Evolutionary conservation across 768 basidiomycete genomes (phyloP).

Genomic region (Amanita pseudoporphyria): DNA sequence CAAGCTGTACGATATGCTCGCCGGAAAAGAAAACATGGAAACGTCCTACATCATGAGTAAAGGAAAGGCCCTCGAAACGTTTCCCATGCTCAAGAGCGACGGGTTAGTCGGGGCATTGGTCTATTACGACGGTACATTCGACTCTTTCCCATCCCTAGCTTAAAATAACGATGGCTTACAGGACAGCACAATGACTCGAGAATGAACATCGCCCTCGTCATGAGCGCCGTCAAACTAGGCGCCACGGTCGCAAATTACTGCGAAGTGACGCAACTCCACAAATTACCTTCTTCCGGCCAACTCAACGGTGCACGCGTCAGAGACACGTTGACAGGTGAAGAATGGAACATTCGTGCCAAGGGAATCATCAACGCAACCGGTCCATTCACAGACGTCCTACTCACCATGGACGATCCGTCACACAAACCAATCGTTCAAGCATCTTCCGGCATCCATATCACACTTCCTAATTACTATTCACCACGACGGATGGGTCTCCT

Average conservation of each 20-base stretch:
- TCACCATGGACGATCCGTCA: slow-evolving; percentile 66
- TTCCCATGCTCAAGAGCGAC: slow-evolving; percentile 92
- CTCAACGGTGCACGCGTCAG: slow-evolving; percentile 67
- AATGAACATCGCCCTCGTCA: slow-evolving; percentile 93
- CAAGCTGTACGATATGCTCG: slow-evolving; percentile 93
- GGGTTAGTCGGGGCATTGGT: slow-evolving; percentile 92
- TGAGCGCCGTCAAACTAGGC: slow-evolving; percentile 91
- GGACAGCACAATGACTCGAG: slow-evolving; percentile 98
- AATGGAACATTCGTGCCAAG: slow-evolving; percentile 77
- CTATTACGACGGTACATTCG: slow-evolving; percentile 84
- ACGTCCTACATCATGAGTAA: slow-evolving; percentile 91
- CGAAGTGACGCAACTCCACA: slow-evolving; percentile 73
- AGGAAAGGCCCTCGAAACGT: slow-evolving; percentile 86
- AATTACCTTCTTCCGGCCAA: slow-evolving; percentile 45
- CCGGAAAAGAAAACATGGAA: slow-evolving; percentile 96
- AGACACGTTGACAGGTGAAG: slow-evolving; percentile 76
- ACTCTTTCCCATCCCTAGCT: slow-evolving; percentile 2
- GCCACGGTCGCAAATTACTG: slow-evolving; percentile 85
- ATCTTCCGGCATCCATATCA: slow-evolving; percentile 91
- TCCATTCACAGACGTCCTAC: slow-evolving; percentile 81
- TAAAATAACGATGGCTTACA: slow-evolving; percentile 19
- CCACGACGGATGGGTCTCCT: slow-evolving; percentile 92
- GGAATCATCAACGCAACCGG: slow-evolving; percentile 97
- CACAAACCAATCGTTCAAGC: slow-evolving; percentile 87
- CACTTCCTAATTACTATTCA: slow-evolving; percentile 94